Evolutionary conservation across 495 filamentous ascomycete species (phyloP).

Genomic region (Bathelium albidoporum): DNA sequence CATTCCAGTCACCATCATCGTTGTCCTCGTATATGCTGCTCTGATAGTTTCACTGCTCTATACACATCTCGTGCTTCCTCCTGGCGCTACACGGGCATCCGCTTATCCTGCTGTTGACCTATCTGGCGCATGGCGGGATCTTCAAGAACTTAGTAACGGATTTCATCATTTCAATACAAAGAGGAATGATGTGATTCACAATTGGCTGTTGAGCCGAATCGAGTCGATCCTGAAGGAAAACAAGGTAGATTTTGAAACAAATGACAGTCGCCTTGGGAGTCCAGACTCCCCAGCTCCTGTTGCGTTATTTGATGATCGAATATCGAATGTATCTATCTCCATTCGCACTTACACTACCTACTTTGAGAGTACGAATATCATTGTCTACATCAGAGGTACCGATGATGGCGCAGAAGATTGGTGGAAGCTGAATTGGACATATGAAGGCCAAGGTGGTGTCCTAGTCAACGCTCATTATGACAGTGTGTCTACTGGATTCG

Average conservation of each 20-base stretch:
- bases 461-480: constrained; percentile 96
- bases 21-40: constrained; percentile 29
- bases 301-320: constrained; percentile 65
- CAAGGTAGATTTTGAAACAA: constrained; percentile 25
- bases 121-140: constrained; percentile 76
- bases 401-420: constrained; percentile 57
- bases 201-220: constrained; percentile 65
- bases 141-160: constrained; percentile 58
- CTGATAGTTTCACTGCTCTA: constrained; percentile 45
- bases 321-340: constrained; percentile 63
- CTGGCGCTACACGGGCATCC: constrained; percentile 48
- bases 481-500: constrained; percentile 81
- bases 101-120: constrained; percentile 56
- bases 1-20: constrained; percentile 32
- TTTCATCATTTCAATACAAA: constrained; percentile 86
- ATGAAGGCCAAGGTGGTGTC: constrained; percentile 59
- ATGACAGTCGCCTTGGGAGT: not conserved
- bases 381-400: constrained; percentile 78
- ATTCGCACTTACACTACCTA: constrained; percentile 48
- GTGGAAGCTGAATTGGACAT: constrained; percentile 45
- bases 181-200: constrained; percentile 67
- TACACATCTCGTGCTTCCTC: constrained; percentile 64
- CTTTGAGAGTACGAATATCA: constrained; percentile 86
- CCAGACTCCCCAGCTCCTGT: constrained; percentile 26
- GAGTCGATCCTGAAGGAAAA: constrained; percentile 54